phyloP scores from a whole-genome alignment of 306 rosid genomes.

The Argentina anserina region DNA sequence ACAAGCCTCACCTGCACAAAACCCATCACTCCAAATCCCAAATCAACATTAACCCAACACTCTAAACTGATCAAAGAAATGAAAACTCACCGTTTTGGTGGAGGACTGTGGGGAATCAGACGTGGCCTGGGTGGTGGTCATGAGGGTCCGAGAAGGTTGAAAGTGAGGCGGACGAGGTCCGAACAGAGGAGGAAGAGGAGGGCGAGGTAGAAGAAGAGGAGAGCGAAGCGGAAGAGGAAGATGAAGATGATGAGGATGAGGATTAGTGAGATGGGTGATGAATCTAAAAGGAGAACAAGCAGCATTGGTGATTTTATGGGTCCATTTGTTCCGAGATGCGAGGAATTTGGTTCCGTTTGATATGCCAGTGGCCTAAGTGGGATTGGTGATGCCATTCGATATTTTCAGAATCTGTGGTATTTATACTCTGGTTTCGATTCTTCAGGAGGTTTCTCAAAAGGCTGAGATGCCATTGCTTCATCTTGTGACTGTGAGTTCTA shows the following conservation, averaged over 20 bases:
- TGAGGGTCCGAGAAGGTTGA: slow-evolving; percentile 41
- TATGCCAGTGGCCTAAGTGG: slow-evolving; percentile 27
- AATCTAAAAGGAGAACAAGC: slow-evolving; percentile 46
- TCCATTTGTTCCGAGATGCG: slow-evolving; percentile 29
- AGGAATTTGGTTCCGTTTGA: slow-evolving; percentile 34
- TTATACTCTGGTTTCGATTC: neutral
- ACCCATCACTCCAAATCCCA: neutral
- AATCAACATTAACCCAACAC: neutral
- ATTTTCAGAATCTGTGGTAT: neutral
- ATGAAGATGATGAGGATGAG: slow-evolving; percentile 44
- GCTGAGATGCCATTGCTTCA: neutral
- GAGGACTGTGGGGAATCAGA: slow-evolving; percentile 24
- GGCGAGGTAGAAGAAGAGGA: slow-evolving; percentile 41
- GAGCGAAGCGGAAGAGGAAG: slow-evolving; percentile 45
- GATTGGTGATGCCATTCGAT: slow-evolving; percentile 36
- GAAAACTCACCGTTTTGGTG: slow-evolving; percentile 55
- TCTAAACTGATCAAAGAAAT: neutral
- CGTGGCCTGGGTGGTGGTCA: slow-evolving; percentile 40
- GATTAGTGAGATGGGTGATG: slow-evolving; percentile 50
- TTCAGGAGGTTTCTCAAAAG: slow-evolving; percentile 15
- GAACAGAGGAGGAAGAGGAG: slow-evolving; percentile 53
- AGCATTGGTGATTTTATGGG: slow-evolving; percentile 4
- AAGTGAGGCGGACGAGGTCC: slow-evolving; percentile 42
- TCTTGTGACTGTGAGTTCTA: neutral
- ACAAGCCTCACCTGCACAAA: slow-evolving; percentile 73